These are phyloP conservation scores for Vaccinium darrowii DNA, from an alignment of 148 eudicot genomes.

Conservation along the genomic window DNA sequence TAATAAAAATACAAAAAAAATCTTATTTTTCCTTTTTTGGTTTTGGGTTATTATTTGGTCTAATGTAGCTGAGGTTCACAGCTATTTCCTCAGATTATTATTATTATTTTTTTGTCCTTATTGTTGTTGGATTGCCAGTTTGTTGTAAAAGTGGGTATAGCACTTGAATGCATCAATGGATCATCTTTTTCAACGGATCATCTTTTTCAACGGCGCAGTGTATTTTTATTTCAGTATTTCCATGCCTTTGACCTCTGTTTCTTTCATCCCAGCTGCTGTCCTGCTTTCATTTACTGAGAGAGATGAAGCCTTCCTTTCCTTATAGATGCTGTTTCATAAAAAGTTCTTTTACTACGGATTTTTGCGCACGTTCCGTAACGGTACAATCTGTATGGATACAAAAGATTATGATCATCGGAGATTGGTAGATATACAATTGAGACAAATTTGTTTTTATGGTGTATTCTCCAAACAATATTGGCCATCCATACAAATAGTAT, in stretches of 20 bases:
- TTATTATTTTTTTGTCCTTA: background rate
- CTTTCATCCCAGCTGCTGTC: slow-evolving; percentile 7
- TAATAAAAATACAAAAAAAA: background rate
- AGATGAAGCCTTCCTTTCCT: background rate
- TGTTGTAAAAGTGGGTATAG: background rate
- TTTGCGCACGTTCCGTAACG: too few species aligned
- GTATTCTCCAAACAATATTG: too few species aligned
- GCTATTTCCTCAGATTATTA: background rate
- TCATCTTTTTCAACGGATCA: background rate
- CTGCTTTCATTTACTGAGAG: background rate
- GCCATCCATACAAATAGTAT: too few species aligned
- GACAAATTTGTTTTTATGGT: too few species aligned
- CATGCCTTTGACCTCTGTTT: background rate
- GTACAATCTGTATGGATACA: too few species aligned
- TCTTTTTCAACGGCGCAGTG: background rate
- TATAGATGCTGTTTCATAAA: background rate
- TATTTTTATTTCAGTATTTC: background rate
- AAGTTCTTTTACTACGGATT: background rate
- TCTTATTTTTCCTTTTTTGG: background rate
- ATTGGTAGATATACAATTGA: too few species aligned
- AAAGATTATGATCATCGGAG: too few species aligned
- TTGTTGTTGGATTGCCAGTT: background rate
- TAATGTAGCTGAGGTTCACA: background rate
- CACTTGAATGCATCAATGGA: background rate
- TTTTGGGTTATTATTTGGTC: background rate